Evolutionary conservation across 2,329 filamentous ascomycete genomes (phyloP).

Genomic region (Pezicula carpinea): DNA sequence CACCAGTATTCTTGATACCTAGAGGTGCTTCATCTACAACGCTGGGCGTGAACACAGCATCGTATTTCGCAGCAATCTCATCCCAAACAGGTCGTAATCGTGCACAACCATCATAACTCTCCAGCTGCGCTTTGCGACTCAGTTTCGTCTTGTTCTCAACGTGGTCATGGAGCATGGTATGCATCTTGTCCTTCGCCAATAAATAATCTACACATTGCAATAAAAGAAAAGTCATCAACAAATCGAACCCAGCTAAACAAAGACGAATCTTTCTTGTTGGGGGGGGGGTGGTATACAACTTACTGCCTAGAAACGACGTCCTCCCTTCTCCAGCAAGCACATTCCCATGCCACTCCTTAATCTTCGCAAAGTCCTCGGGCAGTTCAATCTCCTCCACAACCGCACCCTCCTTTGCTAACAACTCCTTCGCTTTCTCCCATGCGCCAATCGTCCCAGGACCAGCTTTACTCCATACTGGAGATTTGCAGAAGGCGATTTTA

Average conservation of each 20-base stretch:
- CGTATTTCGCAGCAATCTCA: constrained; percentile 44
- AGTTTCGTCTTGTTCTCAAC: constrained; percentile 42
- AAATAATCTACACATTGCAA: constrained; percentile 39
- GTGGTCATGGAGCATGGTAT: constrained; percentile 38
- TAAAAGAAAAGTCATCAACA: not conserved
- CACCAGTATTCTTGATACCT: constrained; percentile 50
- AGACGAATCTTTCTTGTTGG: not conserved
- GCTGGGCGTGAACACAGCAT: constrained; percentile 53
- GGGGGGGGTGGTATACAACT: not conserved
- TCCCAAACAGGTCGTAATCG: constrained; percentile 51
- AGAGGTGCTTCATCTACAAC: constrained; percentile 54
- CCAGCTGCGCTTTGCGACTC: constrained; percentile 41
- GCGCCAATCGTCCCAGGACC: constrained; percentile 38
- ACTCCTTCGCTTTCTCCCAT: constrained; percentile 31
- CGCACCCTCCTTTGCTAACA: constrained; percentile 43
- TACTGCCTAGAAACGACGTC: constrained; percentile 38
- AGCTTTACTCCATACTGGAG: constrained; percentile 43
- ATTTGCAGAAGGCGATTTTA: constrained; percentile 49
- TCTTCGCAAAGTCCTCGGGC: constrained; percentile 39
- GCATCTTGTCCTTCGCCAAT: constrained; percentile 38
- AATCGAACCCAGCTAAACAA: not conserved
- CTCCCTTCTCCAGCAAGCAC: constrained; percentile 47
- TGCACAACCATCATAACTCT: constrained; percentile 43
- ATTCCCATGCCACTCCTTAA: constrained; percentile 44
- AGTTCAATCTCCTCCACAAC: constrained; percentile 50